Evolutionary conservation across 768 basidiomycete genomes (phyloP).

Genomic region (Candolleomyces efflorescens): DNA sequence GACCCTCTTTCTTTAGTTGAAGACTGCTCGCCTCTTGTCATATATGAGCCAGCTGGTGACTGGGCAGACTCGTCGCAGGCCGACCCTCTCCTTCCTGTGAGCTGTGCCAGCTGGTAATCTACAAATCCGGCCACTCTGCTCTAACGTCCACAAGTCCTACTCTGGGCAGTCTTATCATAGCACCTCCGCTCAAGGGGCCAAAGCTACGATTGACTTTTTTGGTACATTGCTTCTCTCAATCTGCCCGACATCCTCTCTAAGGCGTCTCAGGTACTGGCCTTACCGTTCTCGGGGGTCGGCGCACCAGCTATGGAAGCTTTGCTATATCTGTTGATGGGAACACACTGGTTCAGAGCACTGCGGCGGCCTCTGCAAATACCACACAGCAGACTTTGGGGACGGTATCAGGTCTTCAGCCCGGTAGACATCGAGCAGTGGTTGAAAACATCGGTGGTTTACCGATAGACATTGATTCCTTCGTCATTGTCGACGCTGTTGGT

Average conservation of each 20-base stretch:
- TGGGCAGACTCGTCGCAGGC: slow-evolving; percentile 43
- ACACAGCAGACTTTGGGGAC: slow-evolving; percentile 40
- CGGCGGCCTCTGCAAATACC: slow-evolving; percentile 22
- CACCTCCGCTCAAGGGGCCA: slow-evolving; percentile 40
- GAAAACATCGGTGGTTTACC: slow-evolving; percentile 38
- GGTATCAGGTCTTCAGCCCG: slow-evolving; percentile 36
- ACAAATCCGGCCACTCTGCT: not conserved
- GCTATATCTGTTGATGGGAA: slow-evolving; percentile 41
- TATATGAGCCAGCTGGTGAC: slow-evolving; percentile 44
- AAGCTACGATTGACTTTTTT: slow-evolving; percentile 46
- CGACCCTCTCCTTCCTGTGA: slow-evolving; percentile 36
- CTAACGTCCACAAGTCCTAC: slow-evolving; percentile 31
- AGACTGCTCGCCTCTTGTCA: slow-evolving; percentile 51
- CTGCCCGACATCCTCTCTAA: not conserved
- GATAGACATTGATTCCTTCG: slow-evolving; percentile 49
- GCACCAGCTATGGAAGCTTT: slow-evolving; percentile 45
- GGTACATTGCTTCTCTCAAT: slow-evolving; percentile 26
- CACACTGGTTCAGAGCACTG: slow-evolving; percentile 27
- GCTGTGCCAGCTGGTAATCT: slow-evolving; percentile 9
- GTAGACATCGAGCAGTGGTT: slow-evolving; percentile 43
- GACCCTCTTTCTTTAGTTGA: slow-evolving; percentile 34
- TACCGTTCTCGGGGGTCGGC: slow-evolving; percentile 44
- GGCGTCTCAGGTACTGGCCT: slow-evolving; percentile 42
- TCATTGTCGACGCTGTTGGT: slow-evolving; percentile 37
- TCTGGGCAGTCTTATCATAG: slow-evolving; percentile 41